Evolutionary conservation across 108 stramenopile species (phyloP).

Genomic region (Chaetoceros tenuissimus): DNA sequence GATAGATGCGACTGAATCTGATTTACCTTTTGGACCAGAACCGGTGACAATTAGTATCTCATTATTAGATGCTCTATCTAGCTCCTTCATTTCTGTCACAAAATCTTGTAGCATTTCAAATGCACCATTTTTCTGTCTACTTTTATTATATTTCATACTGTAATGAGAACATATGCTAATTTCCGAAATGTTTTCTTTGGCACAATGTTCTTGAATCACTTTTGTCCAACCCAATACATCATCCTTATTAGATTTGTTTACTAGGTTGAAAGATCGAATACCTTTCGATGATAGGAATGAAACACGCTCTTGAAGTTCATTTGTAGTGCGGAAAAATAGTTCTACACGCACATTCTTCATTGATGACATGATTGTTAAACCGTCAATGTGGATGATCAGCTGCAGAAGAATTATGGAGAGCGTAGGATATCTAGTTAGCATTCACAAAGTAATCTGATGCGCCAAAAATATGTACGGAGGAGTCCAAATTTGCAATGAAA

Average conservation of each 20-base stretch:
- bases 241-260: slow-evolving; percentile 40
- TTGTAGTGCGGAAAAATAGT: slow-evolving; percentile 29
- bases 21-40: too few species aligned
- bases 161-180: slow-evolving; percentile 21
- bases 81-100: too few species aligned
- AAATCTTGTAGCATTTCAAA: too few species aligned
- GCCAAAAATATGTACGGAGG: too few species aligned
- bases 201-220: too few species aligned
- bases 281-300: slow-evolving; percentile 17
- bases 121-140: slow-evolving; percentile 1
- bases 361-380: background rate
- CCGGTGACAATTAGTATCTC: too few species aligned
- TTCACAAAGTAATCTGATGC: too few species aligned
- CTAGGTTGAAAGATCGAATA: slow-evolving; percentile 27
- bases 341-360: slow-evolving; percentile 19
- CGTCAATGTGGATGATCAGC: background rate
- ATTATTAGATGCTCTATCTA: too few species aligned
- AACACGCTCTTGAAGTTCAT: slow-evolving; percentile 27
- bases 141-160: slow-evolving; percentile 33
- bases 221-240: slow-evolving; percentile 14
- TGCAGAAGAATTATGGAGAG: too few species aligned
- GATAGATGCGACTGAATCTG: background rate
- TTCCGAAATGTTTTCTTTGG: slow-evolving; percentile 8
- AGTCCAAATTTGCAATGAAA: too few species aligned
- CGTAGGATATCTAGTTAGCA: too few species aligned